Evolutionary conservation across 1,284 basidiomycete genomes (phyloP).

Genomic region (Xanthoconium separans): DNA sequence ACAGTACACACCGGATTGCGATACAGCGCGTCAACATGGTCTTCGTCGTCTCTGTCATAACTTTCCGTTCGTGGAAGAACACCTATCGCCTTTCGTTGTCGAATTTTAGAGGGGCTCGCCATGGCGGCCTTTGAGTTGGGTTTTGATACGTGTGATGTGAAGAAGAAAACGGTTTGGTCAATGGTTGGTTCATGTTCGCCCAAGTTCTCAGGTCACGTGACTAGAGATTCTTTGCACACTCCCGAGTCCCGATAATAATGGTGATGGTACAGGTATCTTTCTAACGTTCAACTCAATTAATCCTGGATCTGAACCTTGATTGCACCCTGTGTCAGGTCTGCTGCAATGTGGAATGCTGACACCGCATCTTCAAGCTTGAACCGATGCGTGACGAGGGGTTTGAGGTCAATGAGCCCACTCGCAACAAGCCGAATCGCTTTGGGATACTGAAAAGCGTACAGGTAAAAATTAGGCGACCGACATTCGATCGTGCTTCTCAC

Average conservation of each 20-base stretch:
- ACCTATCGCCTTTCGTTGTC: constrained; percentile 28
- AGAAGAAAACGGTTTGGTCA: constrained; percentile 1
- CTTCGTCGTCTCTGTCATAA: constrained; percentile 36
- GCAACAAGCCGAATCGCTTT: constrained; percentile 79
- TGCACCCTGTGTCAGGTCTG: constrained; percentile 63
- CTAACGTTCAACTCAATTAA: constrained; percentile 20
- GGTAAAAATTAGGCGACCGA: neutral
- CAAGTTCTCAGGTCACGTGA: constrained; percentile 22
- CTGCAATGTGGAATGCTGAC: constrained; percentile 76
- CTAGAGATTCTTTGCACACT: neutral
- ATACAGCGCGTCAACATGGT: constrained; percentile 34
- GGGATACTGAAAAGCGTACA: constrained; percentile 52
- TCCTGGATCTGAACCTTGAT: constrained; percentile 66
- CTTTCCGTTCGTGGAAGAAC: constrained; percentile 22
- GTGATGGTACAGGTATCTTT: neutral
- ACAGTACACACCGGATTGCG: constrained; percentile 27
- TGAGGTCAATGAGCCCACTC: constrained; percentile 71
- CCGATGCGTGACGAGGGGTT: constrained; percentile 82
- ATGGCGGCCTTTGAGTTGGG: constrained; percentile 21
- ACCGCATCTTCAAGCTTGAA: constrained; percentile 78
- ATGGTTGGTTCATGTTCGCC: neutral
- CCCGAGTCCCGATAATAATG: neutral
- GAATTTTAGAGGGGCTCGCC: constrained; percentile 34
- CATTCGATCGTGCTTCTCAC: constrained; percentile 25
- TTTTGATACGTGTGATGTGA: constrained; percentile 1